Evolutionary conservation across 1,284 basidiomycete genomes (phyloP).

Genomic region (Moesziomyces parantarcticus): DNA sequence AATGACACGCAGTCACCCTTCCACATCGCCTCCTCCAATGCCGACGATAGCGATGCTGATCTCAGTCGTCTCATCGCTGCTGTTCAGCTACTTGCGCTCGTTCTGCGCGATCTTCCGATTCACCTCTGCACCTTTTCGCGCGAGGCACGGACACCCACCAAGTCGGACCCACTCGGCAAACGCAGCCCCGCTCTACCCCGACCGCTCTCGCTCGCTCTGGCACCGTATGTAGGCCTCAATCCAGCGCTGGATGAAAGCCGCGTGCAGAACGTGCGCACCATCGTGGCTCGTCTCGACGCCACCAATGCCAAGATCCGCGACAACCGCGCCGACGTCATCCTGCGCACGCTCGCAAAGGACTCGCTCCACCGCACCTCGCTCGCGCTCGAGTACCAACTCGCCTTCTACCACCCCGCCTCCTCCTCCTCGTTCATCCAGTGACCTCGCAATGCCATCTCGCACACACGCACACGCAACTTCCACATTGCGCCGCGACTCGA

Average conservation of each 20-base stretch:
- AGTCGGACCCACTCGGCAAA: background rate
- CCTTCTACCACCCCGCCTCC: background rate
- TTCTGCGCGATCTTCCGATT: conserved; percentile 16
- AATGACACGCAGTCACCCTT: conserved; percentile 22
- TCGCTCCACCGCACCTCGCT: conserved; percentile 7
- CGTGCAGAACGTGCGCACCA: background rate
- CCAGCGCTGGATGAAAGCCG: conserved; percentile 8
- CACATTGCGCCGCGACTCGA: no score
- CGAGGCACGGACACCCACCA: background rate
- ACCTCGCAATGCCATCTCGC: no score
- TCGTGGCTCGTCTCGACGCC: conserved; percentile 4
- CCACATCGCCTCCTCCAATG: conserved; percentile 3
- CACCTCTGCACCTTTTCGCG: conserved; percentile 22
- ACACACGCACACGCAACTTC: no score
- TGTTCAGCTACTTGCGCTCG: conserved; percentile 10
- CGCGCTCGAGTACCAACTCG: conserved; percentile 32
- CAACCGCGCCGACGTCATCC: conserved; percentile 21
- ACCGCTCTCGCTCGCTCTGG: conserved; percentile 12
- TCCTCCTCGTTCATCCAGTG: background rate
- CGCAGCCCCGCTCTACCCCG: background rate
- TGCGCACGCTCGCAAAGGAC: conserved; percentile 26
- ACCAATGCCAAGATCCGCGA: conserved; percentile 30
- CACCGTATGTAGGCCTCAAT: conserved; percentile 1
- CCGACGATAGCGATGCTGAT: background rate
- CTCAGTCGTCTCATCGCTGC: conserved; percentile 18